Evolutionary conservation across 228 moss, liverwort and hornwort species (phyloP), one percentile per base, ranked within the genome.

Genomic region (Sphagnum fallax): DNA sequence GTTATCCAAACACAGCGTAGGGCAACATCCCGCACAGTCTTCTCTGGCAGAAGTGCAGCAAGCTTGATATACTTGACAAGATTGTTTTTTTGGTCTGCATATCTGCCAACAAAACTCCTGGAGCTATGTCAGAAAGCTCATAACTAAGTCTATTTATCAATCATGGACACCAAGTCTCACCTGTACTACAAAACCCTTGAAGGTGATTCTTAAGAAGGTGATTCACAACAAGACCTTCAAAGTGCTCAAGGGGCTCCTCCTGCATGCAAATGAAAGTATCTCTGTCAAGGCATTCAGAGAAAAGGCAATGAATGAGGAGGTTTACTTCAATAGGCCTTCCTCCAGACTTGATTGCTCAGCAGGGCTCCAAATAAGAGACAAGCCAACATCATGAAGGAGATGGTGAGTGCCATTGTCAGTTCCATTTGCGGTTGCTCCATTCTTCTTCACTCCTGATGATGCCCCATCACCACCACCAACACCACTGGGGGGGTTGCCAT

Each of bases 11-110:
- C 78, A 70, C 83, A 86, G 57, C 86, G 86, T 65, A 86, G 75
- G 51, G 86, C 83, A 49, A 86, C 83, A 71, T 86, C 86, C 61
- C 86, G 83, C 6, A 86, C 86, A 50, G 86, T 86, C 66, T 86
- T 86, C 15, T 86, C 83, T 50, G 83, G 86, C 68, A 86, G 61
- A 16, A 86, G 80, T 7, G 86, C 86, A 50, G 86, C 86, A 53
- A 86, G 78, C 70, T 78, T 86, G 12, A 86, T 69, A 50, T 86
- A 86, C 52, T 83, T 86, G 52, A 60, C 52, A 63, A 83, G 80
- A 62, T 69, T 83, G 69, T 78, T 83, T 10, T 74, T 52, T 62
- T 86, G 80, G 49, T 76, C 77, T 47, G 80, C 75, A 63, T 74
- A 83, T 70, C 86, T 86, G 78, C 58, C 67, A 76, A 48, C 67